Conservation (phyloP, 495 filamentous ascomycete genomes). For the Podospora appendiculata region DNA sequence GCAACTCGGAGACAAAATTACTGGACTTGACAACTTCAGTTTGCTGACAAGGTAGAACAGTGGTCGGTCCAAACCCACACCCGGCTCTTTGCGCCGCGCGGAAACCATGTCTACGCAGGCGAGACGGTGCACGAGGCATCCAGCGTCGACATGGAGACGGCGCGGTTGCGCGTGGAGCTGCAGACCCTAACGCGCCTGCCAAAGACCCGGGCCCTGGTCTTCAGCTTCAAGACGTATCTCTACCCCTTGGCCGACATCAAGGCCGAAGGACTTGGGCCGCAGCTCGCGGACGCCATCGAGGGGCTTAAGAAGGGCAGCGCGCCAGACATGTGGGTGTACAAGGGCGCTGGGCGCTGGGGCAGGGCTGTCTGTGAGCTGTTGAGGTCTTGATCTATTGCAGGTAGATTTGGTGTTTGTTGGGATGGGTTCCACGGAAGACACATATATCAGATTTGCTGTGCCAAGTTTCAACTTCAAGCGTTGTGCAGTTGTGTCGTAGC, state of each 20-base stretch:
- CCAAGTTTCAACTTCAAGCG: no score
- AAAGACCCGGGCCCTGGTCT: slow-evolving; percentile 56
- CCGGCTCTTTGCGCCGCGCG: slow-evolving; percentile 46
- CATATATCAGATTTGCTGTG: no score
- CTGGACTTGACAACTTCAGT: slow-evolving; percentile 1
- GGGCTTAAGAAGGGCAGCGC: slow-evolving; percentile 62
- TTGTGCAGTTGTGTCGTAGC: no score
- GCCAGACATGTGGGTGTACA: slow-evolving; percentile 61
- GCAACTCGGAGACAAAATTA: no score
- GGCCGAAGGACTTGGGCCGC: slow-evolving; percentile 56
- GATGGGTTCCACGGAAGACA: no score
- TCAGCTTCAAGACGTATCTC: slow-evolving; percentile 74
- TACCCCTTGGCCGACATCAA: slow-evolving; percentile 63
- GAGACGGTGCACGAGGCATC: slow-evolving; percentile 36
- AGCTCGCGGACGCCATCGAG: slow-evolving; percentile 64
- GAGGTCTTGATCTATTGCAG: no score
- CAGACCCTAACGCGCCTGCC: slow-evolving; percentile 73
- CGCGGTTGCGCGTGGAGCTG: slow-evolving; percentile 60
- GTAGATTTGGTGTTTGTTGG: no score
- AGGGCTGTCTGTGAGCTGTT: slow-evolving; percentile 41
- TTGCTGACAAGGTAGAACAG: slow-evolving; percentile 13
- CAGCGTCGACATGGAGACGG: slow-evolving; percentile 43
- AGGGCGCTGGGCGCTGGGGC: slow-evolving; percentile 60
- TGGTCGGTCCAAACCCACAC: slow-evolving; percentile 58
- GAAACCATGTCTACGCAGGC: slow-evolving; percentile 40